Evolutionary conservation across 2,329 filamentous ascomycete species (phyloP), one percentile per base, ranked within the genome.

Genomic region (Aspergillus sp.): DNA sequence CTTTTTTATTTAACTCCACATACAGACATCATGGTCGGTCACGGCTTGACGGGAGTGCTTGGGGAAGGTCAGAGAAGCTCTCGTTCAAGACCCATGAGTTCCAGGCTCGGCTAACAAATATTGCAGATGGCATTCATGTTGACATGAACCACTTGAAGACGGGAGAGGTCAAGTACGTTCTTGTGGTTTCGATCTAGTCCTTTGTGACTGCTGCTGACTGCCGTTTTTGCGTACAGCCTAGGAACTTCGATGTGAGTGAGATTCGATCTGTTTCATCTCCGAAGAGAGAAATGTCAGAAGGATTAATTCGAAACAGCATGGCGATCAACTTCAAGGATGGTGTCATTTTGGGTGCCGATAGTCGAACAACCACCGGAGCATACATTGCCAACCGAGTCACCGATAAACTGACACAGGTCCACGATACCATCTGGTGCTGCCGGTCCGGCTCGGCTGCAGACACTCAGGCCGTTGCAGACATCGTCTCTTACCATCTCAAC

Each of bases 391-490:
- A 98, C 73, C 86, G 93, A 77, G 93, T 98, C 54, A 98, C 93
- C 53, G 93, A 98, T 79, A 98, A 98, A 78, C 83, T 98, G 67
- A 98, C 93, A 61, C 87, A 90, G 76, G 91, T 98, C 49, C 88
- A 95, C 74, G 93, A 98, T 71, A 97, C 91, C 47, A 97, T 98
- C 72, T 98, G 93, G 93, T 98, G 93, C 76, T 98, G 93, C 76
- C 86, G 93, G 62, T 97, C 93, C 49, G 93, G 93, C 40, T 98
- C 93, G 27, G 93, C 93, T 29, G 93, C 93, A 56, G 93, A 98
- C 66, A 98, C 93, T 47, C 93, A 98, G 72, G 93, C 93, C 39
- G 90, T 98, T 39, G 93, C 93, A 47, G 93, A 98, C 64, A 96
- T 98, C 60, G 93, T 98, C 34, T 88, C 95, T 66, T 96, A 97